Conservation (phyloP, 805 yeast species). For the Cyberlindnera meyerae region DNA sequence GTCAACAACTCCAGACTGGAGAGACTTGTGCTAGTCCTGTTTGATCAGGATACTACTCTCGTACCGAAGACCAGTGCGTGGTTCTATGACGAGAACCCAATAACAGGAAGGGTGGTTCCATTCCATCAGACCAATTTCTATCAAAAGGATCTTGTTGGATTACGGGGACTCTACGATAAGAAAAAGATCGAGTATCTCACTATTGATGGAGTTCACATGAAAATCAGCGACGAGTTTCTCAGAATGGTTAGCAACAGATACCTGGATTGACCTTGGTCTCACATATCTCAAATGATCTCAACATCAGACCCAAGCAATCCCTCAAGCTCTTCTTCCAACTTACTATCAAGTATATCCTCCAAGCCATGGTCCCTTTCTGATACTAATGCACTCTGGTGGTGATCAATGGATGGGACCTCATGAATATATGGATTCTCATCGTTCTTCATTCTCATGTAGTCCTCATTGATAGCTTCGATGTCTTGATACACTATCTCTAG, state of each 20-base stretch:
- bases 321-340: conserved; percentile 12
- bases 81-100: conserved; percentile 44
- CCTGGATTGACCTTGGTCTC: conserved; percentile 29
- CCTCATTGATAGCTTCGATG: conserved; percentile 13
- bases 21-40: conserved; percentile 54
- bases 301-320: conserved; percentile 23
- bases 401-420: too few relatives aligned
- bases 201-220: conserved; percentile 63
- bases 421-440: too few relatives aligned
- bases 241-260: conserved; percentile 38
- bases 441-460: conserved; percentile 9
- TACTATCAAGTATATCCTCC: conserved; percentile 8
- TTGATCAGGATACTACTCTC: conserved; percentile 58
- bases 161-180: conserved; percentile 40
- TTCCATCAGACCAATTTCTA: conserved; percentile 48
- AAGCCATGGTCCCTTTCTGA: too few relatives aligned
- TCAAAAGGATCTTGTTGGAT: conserved; percentile 55
- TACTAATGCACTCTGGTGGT: too few relatives aligned
- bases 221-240: conserved; percentile 49
- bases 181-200: conserved; percentile 43
- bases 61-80: conserved; percentile 71
- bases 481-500: conserved; percentile 7
- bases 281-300: conserved; percentile 14
- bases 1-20: conserved; percentile 41
- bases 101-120: conserved; percentile 37